A percentile compares a stretch with the other conserved stretches of the same genome.
phyloP scores from a whole-genome alignment of 306 rosid genomes.

The Pterocarpus macrocarpus region DNA sequence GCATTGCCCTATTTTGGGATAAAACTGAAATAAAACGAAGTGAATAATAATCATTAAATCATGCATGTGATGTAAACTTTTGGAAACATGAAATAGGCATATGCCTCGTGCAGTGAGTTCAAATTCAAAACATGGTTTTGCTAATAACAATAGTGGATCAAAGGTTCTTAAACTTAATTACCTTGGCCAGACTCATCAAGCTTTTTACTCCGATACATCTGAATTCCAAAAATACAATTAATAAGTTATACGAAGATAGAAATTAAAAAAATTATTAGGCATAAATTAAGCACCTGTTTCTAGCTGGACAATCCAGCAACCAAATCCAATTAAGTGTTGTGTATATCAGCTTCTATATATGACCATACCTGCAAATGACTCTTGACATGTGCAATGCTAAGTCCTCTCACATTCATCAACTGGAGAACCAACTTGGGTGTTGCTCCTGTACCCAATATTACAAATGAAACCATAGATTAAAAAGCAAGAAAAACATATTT shows the following conservation, averaged over 20 bases:
- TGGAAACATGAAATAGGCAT: conserved; percentile 24
- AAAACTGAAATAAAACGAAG: conserved; percentile 58
- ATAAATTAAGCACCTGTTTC: not conserved
- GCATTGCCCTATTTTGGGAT: conserved; percentile 54
- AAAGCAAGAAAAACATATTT: not conserved
- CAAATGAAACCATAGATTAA: conserved; percentile 1
- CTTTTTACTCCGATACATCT: conserved; percentile 96
- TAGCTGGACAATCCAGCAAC: not conserved
- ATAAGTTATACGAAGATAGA: not conserved
- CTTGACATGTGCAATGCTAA: conserved; percentile 91
- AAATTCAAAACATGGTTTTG: conserved; percentile 22
- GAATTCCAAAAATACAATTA: conserved; percentile 30
- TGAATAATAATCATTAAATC: not conserved
- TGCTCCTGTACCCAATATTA: conserved; percentile 67
- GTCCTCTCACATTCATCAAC: conserved; percentile 92
- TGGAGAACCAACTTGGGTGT: conserved; percentile 95
- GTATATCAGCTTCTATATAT: not conserved
- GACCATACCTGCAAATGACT: conserved; percentile 86
- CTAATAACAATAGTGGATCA: not conserved
- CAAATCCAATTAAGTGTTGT: not conserved
- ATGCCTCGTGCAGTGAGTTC: conserved; percentile 6
- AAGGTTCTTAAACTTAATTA: conserved; percentile 37
- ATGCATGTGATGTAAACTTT: conserved; percentile 27
- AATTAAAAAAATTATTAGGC: not conserved
- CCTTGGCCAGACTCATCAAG: conserved; percentile 92